A percentile compares a stretch with the other conserved stretches of the same genome.
phyloP scores from a whole-genome alignment of 768 basidiomycete species.

The Suillus decipiens region DNA sequence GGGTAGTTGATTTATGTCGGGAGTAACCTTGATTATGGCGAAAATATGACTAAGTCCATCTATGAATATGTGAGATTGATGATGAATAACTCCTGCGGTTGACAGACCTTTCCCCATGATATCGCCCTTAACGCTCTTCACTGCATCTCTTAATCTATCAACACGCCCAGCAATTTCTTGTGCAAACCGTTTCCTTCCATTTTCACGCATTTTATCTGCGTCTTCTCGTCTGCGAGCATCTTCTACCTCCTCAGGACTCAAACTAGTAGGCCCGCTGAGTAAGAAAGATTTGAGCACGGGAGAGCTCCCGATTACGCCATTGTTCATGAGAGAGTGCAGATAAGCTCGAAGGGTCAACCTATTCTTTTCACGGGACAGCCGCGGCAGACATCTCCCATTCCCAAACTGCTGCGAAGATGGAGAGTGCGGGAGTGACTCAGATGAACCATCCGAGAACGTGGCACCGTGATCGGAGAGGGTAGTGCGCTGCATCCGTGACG shows the following conservation, averaged over 20 bases:
- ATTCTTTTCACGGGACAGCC: slow-evolving; percentile 90
- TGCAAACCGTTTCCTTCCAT: slow-evolving; percentile 83
- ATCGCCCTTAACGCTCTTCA: slow-evolving; percentile 90
- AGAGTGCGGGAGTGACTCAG: slow-evolving; percentile 61
- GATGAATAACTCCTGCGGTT: background rate
- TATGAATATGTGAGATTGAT: slow-evolving; percentile 30
- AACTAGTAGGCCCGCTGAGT: slow-evolving; percentile 67
- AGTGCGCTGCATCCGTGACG: slow-evolving; percentile 68
- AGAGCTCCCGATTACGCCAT: slow-evolving; percentile 75
- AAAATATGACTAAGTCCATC: slow-evolving; percentile 92
- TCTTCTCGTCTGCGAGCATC: slow-evolving; percentile 84
- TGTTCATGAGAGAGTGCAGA: slow-evolving; percentile 76
- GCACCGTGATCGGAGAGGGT: slow-evolving; percentile 8
- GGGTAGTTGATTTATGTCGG: slow-evolving; percentile 76
- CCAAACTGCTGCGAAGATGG: slow-evolving; percentile 80
- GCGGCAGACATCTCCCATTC: slow-evolving; percentile 52
- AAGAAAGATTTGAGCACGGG: slow-evolving; percentile 88
- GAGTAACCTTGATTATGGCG: slow-evolving; percentile 79
- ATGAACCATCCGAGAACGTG: slow-evolving; percentile 14
- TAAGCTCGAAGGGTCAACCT: slow-evolving; percentile 92
- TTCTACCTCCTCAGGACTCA: slow-evolving; percentile 72
- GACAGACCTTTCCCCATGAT: slow-evolving; percentile 80
- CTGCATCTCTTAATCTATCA: slow-evolving; percentile 78
- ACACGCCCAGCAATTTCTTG: slow-evolving; percentile 85
- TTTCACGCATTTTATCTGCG: slow-evolving; percentile 84